Evolutionary conservation across 768 basidiomycete genomes (phyloP).

Genomic region (Suillus spraguei): DNA sequence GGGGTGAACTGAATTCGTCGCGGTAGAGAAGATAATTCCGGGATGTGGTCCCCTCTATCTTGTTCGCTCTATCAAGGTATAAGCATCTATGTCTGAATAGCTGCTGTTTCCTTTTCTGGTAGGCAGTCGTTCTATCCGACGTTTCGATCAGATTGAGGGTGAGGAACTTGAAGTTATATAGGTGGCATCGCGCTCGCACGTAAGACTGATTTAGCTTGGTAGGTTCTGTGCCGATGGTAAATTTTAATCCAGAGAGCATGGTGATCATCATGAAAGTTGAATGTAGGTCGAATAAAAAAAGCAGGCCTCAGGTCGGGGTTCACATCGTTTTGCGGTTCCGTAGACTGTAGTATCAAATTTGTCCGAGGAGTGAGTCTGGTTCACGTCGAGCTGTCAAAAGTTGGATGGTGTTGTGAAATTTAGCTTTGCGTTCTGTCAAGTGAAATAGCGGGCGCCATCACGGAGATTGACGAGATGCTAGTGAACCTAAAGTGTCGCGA

Average conservation of each 20-base stretch:
- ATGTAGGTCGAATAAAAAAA: background rate
- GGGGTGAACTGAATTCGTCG: background rate
- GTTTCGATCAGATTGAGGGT: constrained; percentile 10
- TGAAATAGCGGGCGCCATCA: background rate
- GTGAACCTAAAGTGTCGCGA: background rate
- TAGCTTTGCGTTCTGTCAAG: constrained; percentile 4
- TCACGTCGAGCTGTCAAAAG: background rate
- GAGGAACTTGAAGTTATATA: constrained; percentile 1
- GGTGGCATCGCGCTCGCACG: constrained; percentile 8
- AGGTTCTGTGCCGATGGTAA: background rate
- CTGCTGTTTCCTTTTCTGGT: background rate
- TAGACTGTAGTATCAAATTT: background rate
- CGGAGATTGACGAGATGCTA: background rate
- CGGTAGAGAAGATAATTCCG: background rate
- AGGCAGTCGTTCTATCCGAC: background rate
- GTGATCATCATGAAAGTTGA: background rate
- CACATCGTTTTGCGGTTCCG: background rate
- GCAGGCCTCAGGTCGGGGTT: background rate
- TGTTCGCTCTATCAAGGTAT: background rate
- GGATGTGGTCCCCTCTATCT: background rate
- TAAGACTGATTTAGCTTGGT: constrained; percentile 7
- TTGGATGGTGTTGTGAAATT: background rate
- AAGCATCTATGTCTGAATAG: background rate
- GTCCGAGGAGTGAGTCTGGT: background rate
- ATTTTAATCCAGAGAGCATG: background rate